These are phyloP conservation scores for Raddia distichophylla DNA, from an alignment of 176 grass and related monocot genomes.

Conservation along the genomic window DNA sequence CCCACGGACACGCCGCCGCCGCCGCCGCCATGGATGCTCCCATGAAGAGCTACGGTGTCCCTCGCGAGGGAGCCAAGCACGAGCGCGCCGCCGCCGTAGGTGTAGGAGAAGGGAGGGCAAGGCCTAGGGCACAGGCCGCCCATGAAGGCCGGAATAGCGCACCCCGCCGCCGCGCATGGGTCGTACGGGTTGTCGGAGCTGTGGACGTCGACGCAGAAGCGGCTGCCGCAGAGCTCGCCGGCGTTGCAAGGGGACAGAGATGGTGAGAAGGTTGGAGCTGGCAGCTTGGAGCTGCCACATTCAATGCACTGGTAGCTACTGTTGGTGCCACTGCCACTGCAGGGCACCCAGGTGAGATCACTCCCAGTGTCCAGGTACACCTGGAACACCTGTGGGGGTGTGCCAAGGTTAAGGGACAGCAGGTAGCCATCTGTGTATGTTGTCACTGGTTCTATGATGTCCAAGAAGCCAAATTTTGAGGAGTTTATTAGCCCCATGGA, in stretches of 20 bases:
- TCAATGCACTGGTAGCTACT: constrained; percentile 40
- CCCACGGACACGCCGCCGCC: neutral
- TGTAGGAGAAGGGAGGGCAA: constrained; percentile 68
- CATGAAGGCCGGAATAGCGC: constrained; percentile 43
- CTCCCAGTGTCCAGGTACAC: constrained; percentile 63
- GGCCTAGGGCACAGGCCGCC: constrained; percentile 37
- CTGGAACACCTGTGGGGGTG: constrained; percentile 50
- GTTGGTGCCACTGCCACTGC: constrained; percentile 39
- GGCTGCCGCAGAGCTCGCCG: constrained; percentile 33
- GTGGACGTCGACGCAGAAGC: constrained; percentile 48
- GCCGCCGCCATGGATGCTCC: neutral
- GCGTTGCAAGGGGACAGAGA: constrained; percentile 31
- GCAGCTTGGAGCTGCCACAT: constrained; percentile 30
- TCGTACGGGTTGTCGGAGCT: constrained; percentile 52
- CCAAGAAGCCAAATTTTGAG: constrained; percentile 35
- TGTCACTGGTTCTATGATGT: constrained; percentile 55
- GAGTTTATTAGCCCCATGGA: constrained; percentile 31
- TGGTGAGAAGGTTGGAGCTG: constrained; percentile 34
- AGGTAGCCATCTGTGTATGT: constrained; percentile 50
- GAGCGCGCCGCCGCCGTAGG: constrained; percentile 45
- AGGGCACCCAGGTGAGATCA: constrained; percentile 63
- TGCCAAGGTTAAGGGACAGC: constrained; percentile 55
- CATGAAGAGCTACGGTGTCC: constrained; percentile 46
- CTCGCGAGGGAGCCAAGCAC: constrained; percentile 51
- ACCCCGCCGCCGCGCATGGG: constrained; percentile 42